Evolutionary conservation across 805 yeast species (phyloP), one percentile per base, ranked within the genome.

Genomic region (Suhomyces pyralidae): DNA sequence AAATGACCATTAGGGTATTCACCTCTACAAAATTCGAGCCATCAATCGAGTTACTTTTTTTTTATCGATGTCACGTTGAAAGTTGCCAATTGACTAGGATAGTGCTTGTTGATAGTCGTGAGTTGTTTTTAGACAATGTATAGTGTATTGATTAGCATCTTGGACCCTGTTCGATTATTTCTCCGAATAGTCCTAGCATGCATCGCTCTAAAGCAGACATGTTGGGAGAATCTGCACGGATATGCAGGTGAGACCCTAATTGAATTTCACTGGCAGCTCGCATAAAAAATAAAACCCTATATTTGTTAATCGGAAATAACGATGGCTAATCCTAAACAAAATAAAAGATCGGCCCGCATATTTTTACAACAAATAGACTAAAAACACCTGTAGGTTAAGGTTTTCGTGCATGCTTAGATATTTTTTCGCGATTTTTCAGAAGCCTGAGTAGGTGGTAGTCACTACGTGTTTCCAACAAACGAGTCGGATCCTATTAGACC

Each of bases 191-290:
- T 17, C 7, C 42, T 17, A n/a, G 22, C 24, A 38, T 9, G 24
- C 22, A 38, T 38, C 17, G 42, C 20, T 9, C 24, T 38, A 9
- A 17, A 17, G 5, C 24, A 19, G 17, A 14, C 14, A 3, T 38
- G 12, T 8, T 19, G 42, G 24, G 22, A 17, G 14, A 38, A 3
- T 42, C 45, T 42, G 48, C 40, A 45, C 40, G 19, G 28, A 19
- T 30, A 45, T 45, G 48, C 40, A 19, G 12, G 40, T 19, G 38
- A 19, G 17, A 30, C 40, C 48, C 26, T 38, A 15, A 15, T 19
- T 30, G 24, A 28, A 15, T 45, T 45, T 45, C 48, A 24, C 48
- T 45, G 19, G 48, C 48, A 45, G 48, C 25, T 14, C 20, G 26
- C 48, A 45, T 28, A 32, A 45, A 26, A 45, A 30, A 42, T 22